Base-by-base conservation (phyloP, 2,329 filamentous ascomycete species). In the Nectriaceae sp. region DNA sequence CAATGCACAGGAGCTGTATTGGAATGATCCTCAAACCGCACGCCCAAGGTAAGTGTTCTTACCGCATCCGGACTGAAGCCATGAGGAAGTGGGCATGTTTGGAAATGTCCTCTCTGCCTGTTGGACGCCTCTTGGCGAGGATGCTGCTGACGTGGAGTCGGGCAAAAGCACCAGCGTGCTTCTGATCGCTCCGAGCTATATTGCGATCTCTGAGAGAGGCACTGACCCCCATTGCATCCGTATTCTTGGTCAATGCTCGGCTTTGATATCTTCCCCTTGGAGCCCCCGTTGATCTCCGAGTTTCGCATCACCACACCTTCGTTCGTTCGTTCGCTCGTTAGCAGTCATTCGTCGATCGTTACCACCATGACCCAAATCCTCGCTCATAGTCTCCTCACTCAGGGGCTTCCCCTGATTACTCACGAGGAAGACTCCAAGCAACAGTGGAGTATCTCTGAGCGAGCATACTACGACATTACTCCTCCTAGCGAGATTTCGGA, bases 381-480 rank as follows among this genome's bases (percentile, higher is more conserved):
- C 31, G 47, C 58, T 2, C 57, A 53, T 29, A 54, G 49, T 18
- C 47, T 63, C 40, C 53, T 63, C 4, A 40, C 44, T 38, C 54
- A 55, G 40, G 58, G 53, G 29, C 49, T 64, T 11, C 58, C 61
- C 44, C 54, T 60, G 19, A 50, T 58, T 11, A 39, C 48, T 31
- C 54, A 47, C 19, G 50, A 58, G 5, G 50, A 54, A 20, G 44
- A 52, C 15, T 35, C 49, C 16, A 57, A 65, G 26, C n/a, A n/a
- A n/a, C 38, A 58, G n/a, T 65, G 62, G 56, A 53, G 46, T 4
- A 50, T 64, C 39, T 48, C 56, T 13, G 48, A 55, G 4, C 51
- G 47, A 29, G 47, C 33, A 21, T 67, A 67, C 46, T 68, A 69
- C 52, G 64, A 69, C 36, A 60, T 65, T 21, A 70, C 67, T n/a